Conservation (phyloP, 768 basidiomycete species). For the Scleroderma bovista region DNA sequence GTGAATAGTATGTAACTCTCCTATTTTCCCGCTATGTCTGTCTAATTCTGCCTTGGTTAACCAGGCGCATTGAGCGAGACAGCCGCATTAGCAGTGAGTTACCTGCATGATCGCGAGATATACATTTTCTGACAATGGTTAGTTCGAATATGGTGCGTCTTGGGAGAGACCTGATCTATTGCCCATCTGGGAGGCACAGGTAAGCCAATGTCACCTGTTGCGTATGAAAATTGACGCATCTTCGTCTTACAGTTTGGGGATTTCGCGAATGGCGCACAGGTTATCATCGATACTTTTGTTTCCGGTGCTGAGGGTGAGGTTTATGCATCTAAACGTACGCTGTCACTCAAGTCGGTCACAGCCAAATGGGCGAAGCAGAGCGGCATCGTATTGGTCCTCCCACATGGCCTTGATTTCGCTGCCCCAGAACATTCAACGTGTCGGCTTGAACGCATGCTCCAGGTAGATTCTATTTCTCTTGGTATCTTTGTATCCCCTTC, state of each 20-base stretch:
- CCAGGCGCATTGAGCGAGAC: slow-evolving; percentile 84
- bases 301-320: slow-evolving; percentile 75
- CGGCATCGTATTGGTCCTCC: slow-evolving; percentile 78
- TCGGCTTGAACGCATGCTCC: slow-evolving; percentile 86
- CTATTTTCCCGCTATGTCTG: not conserved
- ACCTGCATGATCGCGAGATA: not conserved
- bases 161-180: slow-evolving; percentile 82
- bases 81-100: slow-evolving; percentile 77
- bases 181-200: slow-evolving; percentile 92
- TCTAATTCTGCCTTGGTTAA: not conserved
- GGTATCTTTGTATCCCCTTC: not conserved
- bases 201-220: slow-evolving; percentile 13
- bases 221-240: not conserved
- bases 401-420: slow-evolving; percentile 88
- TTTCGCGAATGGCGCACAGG: slow-evolving; percentile 86
- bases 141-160: slow-evolving; percentile 89
- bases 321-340: not conserved
- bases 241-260: slow-evolving; percentile 63
- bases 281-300: slow-evolving; percentile 87
- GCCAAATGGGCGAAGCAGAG: slow-evolving; percentile 95
- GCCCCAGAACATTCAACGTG: slow-evolving; percentile 92
- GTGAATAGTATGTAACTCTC: slow-evolving; percentile 67
- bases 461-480: slow-evolving; percentile 40
- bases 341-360: slow-evolving; percentile 18
- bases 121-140: slow-evolving; percentile 4